These are phyloP conservation scores for Rosa lucieae DNA, from an alignment of 306 rosid species.

Conservation along the genomic window DNA sequence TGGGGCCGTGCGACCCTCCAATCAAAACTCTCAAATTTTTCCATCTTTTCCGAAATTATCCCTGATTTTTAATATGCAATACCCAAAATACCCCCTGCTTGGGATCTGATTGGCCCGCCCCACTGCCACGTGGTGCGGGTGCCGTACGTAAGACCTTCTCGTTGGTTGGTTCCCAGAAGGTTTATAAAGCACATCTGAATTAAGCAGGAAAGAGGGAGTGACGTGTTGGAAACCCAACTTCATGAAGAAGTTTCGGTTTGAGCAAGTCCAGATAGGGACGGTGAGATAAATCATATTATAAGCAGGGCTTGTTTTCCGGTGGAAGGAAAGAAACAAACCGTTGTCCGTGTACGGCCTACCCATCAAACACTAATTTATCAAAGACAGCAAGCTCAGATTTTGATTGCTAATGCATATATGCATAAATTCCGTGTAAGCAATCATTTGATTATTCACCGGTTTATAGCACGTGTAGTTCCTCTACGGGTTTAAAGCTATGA, in stretches of 20 bases:
- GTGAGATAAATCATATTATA: neutral
- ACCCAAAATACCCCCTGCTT: too few species aligned
- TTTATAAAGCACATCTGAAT: neutral
- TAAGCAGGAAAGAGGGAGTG: neutral
- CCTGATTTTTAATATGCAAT: too few species aligned
- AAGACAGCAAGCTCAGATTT: neutral
- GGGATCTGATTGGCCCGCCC: too few species aligned
- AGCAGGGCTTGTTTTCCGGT: neutral
- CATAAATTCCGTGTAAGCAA: neutral
- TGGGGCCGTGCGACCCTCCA: too few species aligned
- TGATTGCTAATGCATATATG: neutral
- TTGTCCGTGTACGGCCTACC: neutral
- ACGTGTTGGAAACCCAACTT: neutral
- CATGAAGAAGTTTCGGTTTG: neutral
- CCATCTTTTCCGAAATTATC: too few species aligned
- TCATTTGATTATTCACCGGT: neutral
- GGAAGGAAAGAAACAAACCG: neutral
- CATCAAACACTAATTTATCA: neutral
- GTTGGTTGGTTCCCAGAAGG: neutral
- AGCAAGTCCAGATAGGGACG: neutral
- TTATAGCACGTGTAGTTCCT: neutral
- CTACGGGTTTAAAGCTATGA: neutral
- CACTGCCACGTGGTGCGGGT: too few species aligned
- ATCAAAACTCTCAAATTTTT: too few species aligned
- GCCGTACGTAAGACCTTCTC: too few species aligned